Evolutionary conservation across 371 early-diverging fungal genomes (phyloP).

Genomic region (Haplosporangium sp.): DNA sequence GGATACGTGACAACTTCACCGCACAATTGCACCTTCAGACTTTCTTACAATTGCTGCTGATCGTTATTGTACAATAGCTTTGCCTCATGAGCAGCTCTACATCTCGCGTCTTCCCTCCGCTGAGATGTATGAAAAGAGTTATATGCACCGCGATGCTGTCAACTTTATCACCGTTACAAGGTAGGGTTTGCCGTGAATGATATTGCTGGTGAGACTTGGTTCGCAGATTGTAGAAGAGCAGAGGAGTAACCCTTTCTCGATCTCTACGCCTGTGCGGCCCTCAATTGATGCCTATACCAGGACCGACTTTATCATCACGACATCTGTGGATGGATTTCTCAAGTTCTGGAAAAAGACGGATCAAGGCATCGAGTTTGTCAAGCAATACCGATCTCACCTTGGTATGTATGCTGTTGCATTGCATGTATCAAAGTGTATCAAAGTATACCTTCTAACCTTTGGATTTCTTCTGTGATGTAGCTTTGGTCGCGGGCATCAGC

Average conservation of each 20-base stretch:
- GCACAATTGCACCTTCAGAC: background rate
- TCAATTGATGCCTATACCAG: constrained; percentile 37
- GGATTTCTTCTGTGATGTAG: constrained; percentile 13
- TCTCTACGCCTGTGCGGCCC: background rate
- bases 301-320: constrained; percentile 93
- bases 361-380: constrained; percentile 95
- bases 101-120: constrained; percentile 82
- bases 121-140: constrained; percentile 92
- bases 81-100: constrained; percentile 82
- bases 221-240: too few species aligned
- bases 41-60: background rate
- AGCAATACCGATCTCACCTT: constrained; percentile 93
- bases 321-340: constrained; percentile 94
- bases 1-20: background rate
- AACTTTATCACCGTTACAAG: constrained; percentile 80
- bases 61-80: constrained; percentile 48
- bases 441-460: background rate
- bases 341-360: constrained; percentile 99
- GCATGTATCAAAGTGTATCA: background rate
- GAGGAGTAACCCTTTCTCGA: background rate
- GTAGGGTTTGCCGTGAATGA: constrained; percentile 46
- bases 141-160: constrained; percentile 95
- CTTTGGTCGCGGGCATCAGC: constrained; percentile 66
- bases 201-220: too few species aligned
- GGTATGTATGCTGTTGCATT: constrained; percentile 43